Evolutionary conservation across 345 rosid species (phyloP), one percentile per base, ranked within the genome.

Genomic region (Eucalyptus virginea): DNA sequence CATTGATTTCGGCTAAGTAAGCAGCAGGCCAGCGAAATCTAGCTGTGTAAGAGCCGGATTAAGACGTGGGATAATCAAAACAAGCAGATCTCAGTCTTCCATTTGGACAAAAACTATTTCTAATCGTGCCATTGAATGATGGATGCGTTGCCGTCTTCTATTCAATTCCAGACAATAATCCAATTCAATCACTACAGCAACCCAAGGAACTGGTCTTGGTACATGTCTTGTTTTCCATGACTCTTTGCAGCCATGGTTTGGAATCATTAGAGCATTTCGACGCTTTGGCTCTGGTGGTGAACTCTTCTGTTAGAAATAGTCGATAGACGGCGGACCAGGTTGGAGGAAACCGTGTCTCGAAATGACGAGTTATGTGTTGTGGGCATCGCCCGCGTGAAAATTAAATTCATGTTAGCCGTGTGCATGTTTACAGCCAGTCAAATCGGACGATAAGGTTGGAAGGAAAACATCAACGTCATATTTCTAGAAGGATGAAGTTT

Each of bases 311-410:
- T 32, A 69, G 24, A 69, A 34, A 32, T 69, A 16, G 23, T 67
- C 34, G 4, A 67, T 67, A 8, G 21, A 9, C 42, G 6, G 40
- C 11, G 6, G 23, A n/a, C 80, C 40, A 14, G 11, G 21, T 32
- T 2, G 6, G 80, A 8, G 40, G 40, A 32, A 50, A 67, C 23
- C 19, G 19, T 65, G 37, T 65, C 77, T 4, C 23, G 23, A 67
- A 3, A 4, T 4, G 21, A n/a, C 5, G 12, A 15, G 0, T 67
- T 67, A 16, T n/a, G 8, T 2, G 34, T 62, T 4, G 17, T 3
- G 18, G 34, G 32, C 18, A 14, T 62, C 34, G 7, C 34, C 30
- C 37, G 28, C 8, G 2, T 65, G 5, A 67, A 16, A 15, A 16
- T 67, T 67, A 17, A n/a, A 67, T 67, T 32, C 12, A 4, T 24